Conservation (phyloP, 306 rosid genomes). For the Abrus precatorius region DNA sequence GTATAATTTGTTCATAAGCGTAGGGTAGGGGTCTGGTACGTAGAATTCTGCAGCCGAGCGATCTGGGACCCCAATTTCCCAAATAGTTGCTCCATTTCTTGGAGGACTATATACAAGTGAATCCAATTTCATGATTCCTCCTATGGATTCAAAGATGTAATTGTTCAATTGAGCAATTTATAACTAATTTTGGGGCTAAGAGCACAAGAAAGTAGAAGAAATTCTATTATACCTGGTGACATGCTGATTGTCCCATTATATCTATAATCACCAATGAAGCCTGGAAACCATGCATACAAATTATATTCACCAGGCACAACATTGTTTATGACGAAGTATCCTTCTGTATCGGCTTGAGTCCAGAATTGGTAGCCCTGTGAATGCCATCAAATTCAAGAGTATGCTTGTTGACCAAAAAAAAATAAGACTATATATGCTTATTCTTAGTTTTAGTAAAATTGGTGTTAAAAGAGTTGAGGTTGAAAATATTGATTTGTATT, state of each 20-base stretch:
- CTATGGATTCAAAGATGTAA: constrained; percentile 48
- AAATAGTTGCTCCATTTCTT: constrained; percentile 81
- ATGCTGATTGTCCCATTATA: constrained; percentile 59
- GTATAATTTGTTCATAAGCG: constrained; percentile 70
- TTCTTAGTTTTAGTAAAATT: too few species aligned
- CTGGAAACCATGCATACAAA: constrained; percentile 85
- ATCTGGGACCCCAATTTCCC: constrained; percentile 97
- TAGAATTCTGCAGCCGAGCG: constrained; percentile 79
- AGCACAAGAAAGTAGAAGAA: neutral
- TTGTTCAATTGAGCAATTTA: neutral
- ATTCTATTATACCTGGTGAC: constrained; percentile 50
- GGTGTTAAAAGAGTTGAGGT: too few species aligned
- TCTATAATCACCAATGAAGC: constrained; percentile 81
- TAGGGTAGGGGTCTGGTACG: constrained; percentile 76
- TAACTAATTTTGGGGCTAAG: constrained; percentile 2
- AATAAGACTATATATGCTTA: too few species aligned
- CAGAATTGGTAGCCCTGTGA: constrained; percentile 91
- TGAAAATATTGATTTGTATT: too few species aligned
- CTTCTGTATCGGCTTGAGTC: constrained; percentile 66
- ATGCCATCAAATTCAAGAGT: neutral
- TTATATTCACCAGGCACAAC: constrained; percentile 80
- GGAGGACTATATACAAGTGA: constrained; percentile 62
- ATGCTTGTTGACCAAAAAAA: too few species aligned
- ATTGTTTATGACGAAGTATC: constrained; percentile 65
- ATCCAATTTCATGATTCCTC: constrained; percentile 49